phyloP scores from a whole-genome alignment of 2,329 filamentous ascomycete genomes.

The Paraphaeosphaeria sporulosa region DNA sequence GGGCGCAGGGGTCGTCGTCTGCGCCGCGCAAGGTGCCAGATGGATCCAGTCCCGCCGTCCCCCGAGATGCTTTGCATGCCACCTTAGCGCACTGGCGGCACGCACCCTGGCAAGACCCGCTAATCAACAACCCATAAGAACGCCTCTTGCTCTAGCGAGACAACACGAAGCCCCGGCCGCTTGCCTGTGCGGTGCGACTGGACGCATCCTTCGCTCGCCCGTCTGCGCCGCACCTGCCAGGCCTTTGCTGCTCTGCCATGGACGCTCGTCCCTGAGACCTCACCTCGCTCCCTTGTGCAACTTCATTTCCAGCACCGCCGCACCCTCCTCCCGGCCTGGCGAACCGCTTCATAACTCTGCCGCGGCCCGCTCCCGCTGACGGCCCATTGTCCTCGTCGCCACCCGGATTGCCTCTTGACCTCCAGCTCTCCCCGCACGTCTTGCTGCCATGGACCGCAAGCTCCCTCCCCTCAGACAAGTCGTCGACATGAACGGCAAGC shows the following conservation, averaged over 20 bases:
- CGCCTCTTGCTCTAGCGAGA: constrained; percentile 13
- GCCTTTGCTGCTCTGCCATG: not conserved
- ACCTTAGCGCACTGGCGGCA: not conserved
- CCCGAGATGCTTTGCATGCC: constrained; percentile 14
- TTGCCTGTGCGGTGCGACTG: constrained; percentile 4
- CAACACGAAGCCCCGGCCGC: constrained; percentile 7
- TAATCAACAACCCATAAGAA: constrained; percentile 8
- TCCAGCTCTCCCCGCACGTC: not conserved
- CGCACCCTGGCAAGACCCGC: not conserved
- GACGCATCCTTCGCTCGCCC: constrained; percentile 7
- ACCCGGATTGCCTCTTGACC: not conserved
- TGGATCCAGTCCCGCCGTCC: constrained; percentile 12
- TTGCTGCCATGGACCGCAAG: not conserved
- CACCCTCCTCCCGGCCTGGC: not conserved
- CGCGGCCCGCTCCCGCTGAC: constrained; percentile 6
- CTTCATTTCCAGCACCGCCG: not conserved
- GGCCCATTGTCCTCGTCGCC: not conserved
- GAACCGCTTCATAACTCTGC: constrained; percentile 2
- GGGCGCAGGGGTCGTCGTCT: constrained; percentile 2
- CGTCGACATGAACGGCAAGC: not conserved
- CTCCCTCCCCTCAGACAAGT: constrained; percentile 6
- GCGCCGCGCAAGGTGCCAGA: not conserved
- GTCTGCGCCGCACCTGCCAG: constrained; percentile 3
- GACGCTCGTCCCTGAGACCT: constrained; percentile 4
- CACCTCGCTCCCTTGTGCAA: constrained; percentile 3